Evolutionary conservation across 2,329 filamentous ascomycete genomes (phyloP).

Genomic region (Alternaria sp.): DNA sequence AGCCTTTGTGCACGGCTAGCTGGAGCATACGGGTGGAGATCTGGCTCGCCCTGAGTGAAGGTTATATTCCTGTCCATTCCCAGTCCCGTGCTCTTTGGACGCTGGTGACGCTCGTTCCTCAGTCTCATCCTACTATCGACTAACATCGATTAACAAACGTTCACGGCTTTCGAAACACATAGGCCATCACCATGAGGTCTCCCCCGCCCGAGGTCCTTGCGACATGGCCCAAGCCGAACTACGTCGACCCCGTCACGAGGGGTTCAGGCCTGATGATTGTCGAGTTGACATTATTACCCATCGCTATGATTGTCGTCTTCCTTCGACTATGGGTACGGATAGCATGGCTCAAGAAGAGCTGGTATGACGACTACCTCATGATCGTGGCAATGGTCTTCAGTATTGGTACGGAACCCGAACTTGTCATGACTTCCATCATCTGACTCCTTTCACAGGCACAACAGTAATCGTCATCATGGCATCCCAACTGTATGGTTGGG

Average conservation of each 20-base stretch:
- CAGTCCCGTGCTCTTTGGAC: conserved; percentile 35
- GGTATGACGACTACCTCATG: conserved; percentile 50
- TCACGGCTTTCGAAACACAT: conserved; percentile 19
- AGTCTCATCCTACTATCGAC: conserved; percentile 21
- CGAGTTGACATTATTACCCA: conserved; percentile 44
- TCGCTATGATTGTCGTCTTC: conserved; percentile 45
- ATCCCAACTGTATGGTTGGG: conserved; percentile 48
- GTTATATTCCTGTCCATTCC: conserved; percentile 34
- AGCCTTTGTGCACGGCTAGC: conserved; percentile 30
- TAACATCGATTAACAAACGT: conserved; percentile 31
- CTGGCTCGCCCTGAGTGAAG: conserved; percentile 15
- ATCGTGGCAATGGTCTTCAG: conserved; percentile 41
- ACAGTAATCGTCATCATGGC: conserved; percentile 26
- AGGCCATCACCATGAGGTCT: conserved; percentile 37
- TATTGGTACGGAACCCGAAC: conserved; percentile 5
- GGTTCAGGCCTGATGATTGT: conserved; percentile 52
- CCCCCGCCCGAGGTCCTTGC: conserved; percentile 43
- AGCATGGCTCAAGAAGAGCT: conserved; percentile 46
- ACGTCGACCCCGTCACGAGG: conserved; percentile 50
- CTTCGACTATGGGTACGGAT: conserved; percentile 46
- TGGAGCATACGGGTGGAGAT: conserved; percentile 27
- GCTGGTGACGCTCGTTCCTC: conserved; percentile 36
- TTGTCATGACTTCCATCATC: neutral
- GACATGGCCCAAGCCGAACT: conserved; percentile 53
- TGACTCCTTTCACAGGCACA: neutral